Percentiles rank a stretch among this genome's conserved stretches.
phyloP scores from a whole-genome alignment of 495 filamentous ascomycete species.

The Podospora appendiculata region DNA sequence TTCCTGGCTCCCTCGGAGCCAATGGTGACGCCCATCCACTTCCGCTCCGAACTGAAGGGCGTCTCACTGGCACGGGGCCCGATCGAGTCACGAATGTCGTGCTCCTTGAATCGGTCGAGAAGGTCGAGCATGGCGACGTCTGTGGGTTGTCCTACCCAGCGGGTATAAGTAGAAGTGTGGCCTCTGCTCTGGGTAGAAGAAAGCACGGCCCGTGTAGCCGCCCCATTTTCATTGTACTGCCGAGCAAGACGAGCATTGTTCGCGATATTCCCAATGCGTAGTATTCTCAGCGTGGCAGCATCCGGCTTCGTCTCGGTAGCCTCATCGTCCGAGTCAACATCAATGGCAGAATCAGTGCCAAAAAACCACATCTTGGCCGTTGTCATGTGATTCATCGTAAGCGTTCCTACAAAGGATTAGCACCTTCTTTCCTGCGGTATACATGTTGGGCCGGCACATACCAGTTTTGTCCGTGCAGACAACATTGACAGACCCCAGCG shows the following conservation, averaged over 20 bases:
- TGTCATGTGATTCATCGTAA: slow-evolving; percentile 98
- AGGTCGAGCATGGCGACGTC: slow-evolving; percentile 94
- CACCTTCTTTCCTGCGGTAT: neutral
- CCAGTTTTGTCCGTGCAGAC: slow-evolving; percentile 97
- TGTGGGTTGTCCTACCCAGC: slow-evolving; percentile 95
- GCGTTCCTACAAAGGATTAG: slow-evolving; percentile 49
- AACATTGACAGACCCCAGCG: slow-evolving; percentile 95
- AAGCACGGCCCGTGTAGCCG: slow-evolving; percentile 65
- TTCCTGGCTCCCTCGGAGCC: slow-evolving; percentile 45
- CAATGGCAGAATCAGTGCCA: slow-evolving; percentile 59
- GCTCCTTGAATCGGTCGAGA: slow-evolving; percentile 79
- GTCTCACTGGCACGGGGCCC: slow-evolving; percentile 72
- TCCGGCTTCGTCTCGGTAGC: slow-evolving; percentile 54
- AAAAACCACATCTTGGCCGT: slow-evolving; percentile 96
- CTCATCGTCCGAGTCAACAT: slow-evolving; percentile 64
- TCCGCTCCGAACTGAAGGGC: slow-evolving; percentile 93
- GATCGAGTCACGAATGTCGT: slow-evolving; percentile 80
- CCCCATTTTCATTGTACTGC: slow-evolving; percentile 41
- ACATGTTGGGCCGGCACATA: slow-evolving; percentile 12
- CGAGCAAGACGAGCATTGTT: slow-evolving; percentile 82
- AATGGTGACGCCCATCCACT: slow-evolving; percentile 97
- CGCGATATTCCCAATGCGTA: slow-evolving; percentile 89
- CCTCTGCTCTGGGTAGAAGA: slow-evolving; percentile 63
- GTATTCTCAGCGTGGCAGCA: slow-evolving; percentile 64
- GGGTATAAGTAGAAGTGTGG: slow-evolving; percentile 57